Base-by-base conservation (phyloP, 2,329 filamentous ascomycete species). In the Epichloe hybrida region DNA sequence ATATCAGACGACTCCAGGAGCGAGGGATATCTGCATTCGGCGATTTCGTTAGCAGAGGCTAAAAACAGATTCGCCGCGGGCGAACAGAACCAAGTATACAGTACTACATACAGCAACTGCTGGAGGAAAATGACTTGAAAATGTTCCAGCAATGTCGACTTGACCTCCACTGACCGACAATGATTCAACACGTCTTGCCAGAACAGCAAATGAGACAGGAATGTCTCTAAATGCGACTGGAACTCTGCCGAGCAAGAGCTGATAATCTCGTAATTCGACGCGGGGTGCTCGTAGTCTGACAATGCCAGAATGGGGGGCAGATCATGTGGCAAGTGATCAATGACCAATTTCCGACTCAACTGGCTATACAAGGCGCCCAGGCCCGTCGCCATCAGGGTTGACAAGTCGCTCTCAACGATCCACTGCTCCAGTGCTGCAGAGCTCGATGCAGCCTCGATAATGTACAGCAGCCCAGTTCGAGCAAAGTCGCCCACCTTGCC, bases 141-240 rank as follows among this genome's bases (percentile, higher is more conserved):
- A 67, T 98, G 93, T 64, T 98, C 93, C 35, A 98, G 75, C 48
- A 98, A 72, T 1, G 90, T 96, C 57, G 88, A 88, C 64, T 91
- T 93, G 58, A 98, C 88, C 63, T 97, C 91, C 1, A 83, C 75
- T 3, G 91, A 97, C 60, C 83, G 82, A 70, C 93, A 98, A 67
- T 97, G 91, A 64, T 97, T 93, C 54, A 98, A 73, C 36, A 96
- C 90, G 65, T 98, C 93, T 69, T 98, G 93, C 93, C 93, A 98
- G 63, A 98, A 98, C 5, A 94, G 74, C 46, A 98, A 76, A 63
- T 97, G 94, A 0, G 93, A 95, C 41, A 98, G 75, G 61, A 98
- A 98, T 0, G 90, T 95, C 50, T 91, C 83, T 61, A 97, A 79
- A 59, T 96, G 88, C n/a, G 81, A 78, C 60, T 88, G 85, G 55